Evolutionary conservation across 2,329 filamentous ascomycete species (phyloP).

Genomic region (Aaosphaeria arxii): DNA sequence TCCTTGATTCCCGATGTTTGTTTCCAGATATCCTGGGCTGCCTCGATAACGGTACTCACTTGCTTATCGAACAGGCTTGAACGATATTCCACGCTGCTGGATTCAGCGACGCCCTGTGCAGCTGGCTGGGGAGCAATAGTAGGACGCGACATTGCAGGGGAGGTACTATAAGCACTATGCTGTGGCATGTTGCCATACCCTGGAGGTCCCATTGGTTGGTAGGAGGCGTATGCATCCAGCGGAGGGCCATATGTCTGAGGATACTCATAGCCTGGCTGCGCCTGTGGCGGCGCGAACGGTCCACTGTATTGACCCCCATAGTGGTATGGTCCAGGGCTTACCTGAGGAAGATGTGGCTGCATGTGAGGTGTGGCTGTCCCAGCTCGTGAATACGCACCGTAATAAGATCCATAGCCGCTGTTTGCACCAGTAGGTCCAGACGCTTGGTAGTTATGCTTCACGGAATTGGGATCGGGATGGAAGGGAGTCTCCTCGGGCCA

Average conservation of each 20-base stretch:
- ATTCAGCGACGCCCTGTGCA: slow-evolving; percentile 15
- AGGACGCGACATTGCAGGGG: slow-evolving; percentile 26
- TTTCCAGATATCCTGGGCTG: slow-evolving; percentile 63
- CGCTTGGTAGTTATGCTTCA: slow-evolving; percentile 38
- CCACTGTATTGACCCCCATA: slow-evolving; percentile 33
- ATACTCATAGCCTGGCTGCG: slow-evolving; percentile 25
- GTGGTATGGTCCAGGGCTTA: slow-evolving; percentile 35
- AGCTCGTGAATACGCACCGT: slow-evolving; percentile 37
- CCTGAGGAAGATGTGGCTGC: slow-evolving; percentile 31
- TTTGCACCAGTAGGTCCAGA: slow-evolving; percentile 13
- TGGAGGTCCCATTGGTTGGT: slow-evolving; percentile 28
- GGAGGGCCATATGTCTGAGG: slow-evolving; percentile 25
- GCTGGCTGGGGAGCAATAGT: slow-evolving; percentile 18
- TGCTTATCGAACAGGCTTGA: slow-evolving; percentile 36
- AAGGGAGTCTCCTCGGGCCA: slow-evolving; percentile 79
- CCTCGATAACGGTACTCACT: slow-evolving; percentile 42
- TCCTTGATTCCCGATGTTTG: slow-evolving; percentile 58
- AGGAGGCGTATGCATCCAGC: slow-evolving; percentile 26
- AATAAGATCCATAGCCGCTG: slow-evolving; percentile 26
- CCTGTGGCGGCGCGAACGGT: slow-evolving; percentile 36
- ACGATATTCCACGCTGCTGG: slow-evolving; percentile 25
- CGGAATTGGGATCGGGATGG: slow-evolving; percentile 55
- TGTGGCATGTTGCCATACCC: slow-evolving; percentile 21
- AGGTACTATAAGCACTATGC: slow-evolving; percentile 28
- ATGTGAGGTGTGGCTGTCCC: slow-evolving; percentile 36